Evolutionary conservation across 805 yeast species (phyloP), one percentile per base, ranked within the genome.

Genomic region (Candida mattraensis): DNA sequence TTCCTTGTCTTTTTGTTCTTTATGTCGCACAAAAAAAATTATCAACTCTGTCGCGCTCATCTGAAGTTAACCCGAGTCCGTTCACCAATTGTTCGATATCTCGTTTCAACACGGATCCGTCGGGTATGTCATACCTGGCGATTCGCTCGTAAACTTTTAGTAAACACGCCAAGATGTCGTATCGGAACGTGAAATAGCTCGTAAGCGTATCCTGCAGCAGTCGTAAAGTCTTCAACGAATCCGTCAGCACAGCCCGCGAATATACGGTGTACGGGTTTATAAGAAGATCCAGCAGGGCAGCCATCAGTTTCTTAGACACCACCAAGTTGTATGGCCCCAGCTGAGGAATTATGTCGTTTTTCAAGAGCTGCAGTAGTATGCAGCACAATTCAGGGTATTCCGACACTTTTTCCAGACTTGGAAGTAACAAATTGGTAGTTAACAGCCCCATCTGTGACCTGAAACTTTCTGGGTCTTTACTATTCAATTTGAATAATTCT

Each of bases 361-460:
- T 17, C 1, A 55, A 20, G 1, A 47, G 35, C 5, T 33, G 22
- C 10, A 55, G 27, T 7, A 60, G 28, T 8, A 40, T 24, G 3
- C 9, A n/a, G 11, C 47, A 24, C 3, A 60, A 35, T 9, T 33
- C 30, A 3, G 61, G 55, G 18, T 40, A 30, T 18, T 60, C 64
- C n/a, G 38, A 42, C 5, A 45, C 51, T 30, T 51, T 53, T 9
- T 36, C 34, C 7, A 60, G 33, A 1, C 59, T 50, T 2, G 63
- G 58, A n/a, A 58, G 25, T 7, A 56, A 12, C 14, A 47, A 49
- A 24, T 57, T 57, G 12, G 53, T 44, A 9, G 60, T 30, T n/a
- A 60, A 16, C 8, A 39, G 39, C 5, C 53, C 33, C 8, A 60
- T 16, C 20, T 42, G 43, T 7, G 37, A 19, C 17, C 43, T 35